Conservation (phyloP, 306 rosid genomes). For the Arachis hypogaea region DNA sequence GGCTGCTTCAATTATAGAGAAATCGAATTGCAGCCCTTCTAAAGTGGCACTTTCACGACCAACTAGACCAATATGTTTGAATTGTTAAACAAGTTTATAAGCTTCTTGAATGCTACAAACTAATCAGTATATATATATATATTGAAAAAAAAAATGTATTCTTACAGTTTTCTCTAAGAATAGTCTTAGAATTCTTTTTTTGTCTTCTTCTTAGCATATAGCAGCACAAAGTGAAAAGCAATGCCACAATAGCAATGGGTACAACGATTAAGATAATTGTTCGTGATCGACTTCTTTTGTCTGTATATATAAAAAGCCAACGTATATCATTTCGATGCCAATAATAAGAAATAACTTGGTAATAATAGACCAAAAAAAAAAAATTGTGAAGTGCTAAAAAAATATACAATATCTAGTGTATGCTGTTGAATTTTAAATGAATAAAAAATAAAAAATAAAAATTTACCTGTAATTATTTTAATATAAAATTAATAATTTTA, state of each 20-base stretch:
- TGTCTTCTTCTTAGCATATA: constrained; percentile 21
- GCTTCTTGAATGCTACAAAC: background rate
- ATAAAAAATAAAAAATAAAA: background rate
- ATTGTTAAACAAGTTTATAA: background rate
- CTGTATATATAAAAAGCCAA: background rate
- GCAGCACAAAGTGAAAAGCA: background rate
- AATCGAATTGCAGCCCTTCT: constrained; percentile 18
- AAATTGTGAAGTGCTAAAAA: background rate
- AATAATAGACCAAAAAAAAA: background rate
- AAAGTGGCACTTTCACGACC: constrained; percentile 4
- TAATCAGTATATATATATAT: background rate
- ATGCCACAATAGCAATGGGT: background rate
- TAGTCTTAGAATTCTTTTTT: background rate
- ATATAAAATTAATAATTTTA: no score
- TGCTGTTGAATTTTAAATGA: background rate
- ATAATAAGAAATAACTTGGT: background rate
- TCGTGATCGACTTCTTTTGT: background rate
- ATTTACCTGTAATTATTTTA: background rate
- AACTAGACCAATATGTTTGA: background rate
- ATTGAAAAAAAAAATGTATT: background rate
- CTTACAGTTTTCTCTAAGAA: constrained; percentile 31
- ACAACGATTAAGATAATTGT: background rate
- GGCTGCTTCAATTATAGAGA: constrained; percentile 39
- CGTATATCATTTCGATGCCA: background rate
- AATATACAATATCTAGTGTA: background rate